Evolutionary conservation across 169 alveolate species (phyloP).

Genomic region (Cryptosporidium parvum): DNA sequence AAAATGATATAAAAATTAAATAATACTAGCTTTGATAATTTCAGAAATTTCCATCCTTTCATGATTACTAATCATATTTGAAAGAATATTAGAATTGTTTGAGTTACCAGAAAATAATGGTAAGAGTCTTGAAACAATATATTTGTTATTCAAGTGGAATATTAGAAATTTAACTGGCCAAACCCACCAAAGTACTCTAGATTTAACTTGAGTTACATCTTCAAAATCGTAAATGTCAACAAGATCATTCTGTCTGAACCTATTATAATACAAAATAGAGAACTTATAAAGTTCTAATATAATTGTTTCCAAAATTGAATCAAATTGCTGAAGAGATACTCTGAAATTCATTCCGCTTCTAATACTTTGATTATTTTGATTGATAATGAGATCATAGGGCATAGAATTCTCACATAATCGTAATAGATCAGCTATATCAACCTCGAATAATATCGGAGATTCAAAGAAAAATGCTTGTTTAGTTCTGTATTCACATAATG

Average conservation of each 20-base stretch:
- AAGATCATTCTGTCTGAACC: slow-evolving; percentile 45
- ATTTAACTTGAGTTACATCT: slow-evolving; percentile 26
- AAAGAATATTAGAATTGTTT: slow-evolving; percentile 36
- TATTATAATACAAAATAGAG: slow-evolving; percentile 29
- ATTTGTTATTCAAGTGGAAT: slow-evolving; percentile 51
- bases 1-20: slow-evolving; percentile 21
- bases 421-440: slow-evolving; percentile 39
- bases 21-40: slow-evolving; percentile 33
- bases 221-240: slow-evolving; percentile 51
- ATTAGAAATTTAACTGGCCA: slow-evolving; percentile 55
- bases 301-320: slow-evolving; percentile 36
- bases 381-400: neutral
- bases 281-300: slow-evolving; percentile 31
- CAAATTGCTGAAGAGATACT: slow-evolving; percentile 29
- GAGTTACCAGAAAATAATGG: slow-evolving; percentile 69
- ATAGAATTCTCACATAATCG: slow-evolving; percentile 16
- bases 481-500: slow-evolving; percentile 46
- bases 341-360: neutral
- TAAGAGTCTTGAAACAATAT: slow-evolving; percentile 40
- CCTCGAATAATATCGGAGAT: slow-evolving; percentile 67
- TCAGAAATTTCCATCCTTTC: slow-evolving; percentile 57
- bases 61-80: slow-evolving; percentile 26
- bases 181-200: slow-evolving; percentile 75
- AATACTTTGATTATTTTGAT: neutral
- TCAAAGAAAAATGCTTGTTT: slow-evolving; percentile 61